phyloP scores from a whole-genome alignment of 2,329 filamentous ascomycete genomes.

The Pestalotiopsis sp. region DNA sequence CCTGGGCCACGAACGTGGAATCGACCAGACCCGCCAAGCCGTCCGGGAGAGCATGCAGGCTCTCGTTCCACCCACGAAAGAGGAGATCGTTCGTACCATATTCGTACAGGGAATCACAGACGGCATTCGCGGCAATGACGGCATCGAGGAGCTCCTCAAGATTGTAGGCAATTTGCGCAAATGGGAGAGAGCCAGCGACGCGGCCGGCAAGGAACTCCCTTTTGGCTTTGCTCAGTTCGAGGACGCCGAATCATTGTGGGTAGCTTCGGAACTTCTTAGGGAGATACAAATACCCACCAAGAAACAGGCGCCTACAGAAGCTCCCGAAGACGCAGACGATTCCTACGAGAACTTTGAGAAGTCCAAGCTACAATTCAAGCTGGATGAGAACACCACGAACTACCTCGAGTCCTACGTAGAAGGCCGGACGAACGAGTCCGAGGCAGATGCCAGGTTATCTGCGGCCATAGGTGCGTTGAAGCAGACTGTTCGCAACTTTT shows the following conservation, averaged over 20 bases:
- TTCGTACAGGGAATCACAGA: constrained; percentile 87
- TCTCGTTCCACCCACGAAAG: constrained; percentile 78
- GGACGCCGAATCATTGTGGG: constrained; percentile 82
- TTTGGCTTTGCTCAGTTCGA: constrained; percentile 98
- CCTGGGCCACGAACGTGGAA: constrained; percentile 62
- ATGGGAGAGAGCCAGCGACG: constrained; percentile 79
- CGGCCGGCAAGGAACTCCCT: constrained; percentile 67
- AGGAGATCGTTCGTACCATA: constrained; percentile 89
- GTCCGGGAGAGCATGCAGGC: constrained; percentile 69
- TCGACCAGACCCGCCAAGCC: constrained; percentile 67
- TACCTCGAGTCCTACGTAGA: constrained; percentile 84
- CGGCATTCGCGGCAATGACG: constrained; percentile 73
- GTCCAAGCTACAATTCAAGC: constrained; percentile 67
- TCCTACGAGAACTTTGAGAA: constrained; percentile 63
- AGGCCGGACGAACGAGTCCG: constrained; percentile 62
- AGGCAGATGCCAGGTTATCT: constrained; percentile 67
- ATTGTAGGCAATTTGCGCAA: constrained; percentile 78
- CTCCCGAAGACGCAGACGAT: constrained; percentile 42
- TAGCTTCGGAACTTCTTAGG: constrained; percentile 80
- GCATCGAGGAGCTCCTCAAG: constrained; percentile 74
- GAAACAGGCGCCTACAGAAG: constrained; percentile 60
- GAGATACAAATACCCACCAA: constrained; percentile 81
- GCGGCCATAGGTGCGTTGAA: constrained; percentile 68
- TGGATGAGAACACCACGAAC: constrained; percentile 80
- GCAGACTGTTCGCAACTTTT: constrained; percentile 68